phyloP scores from a whole-genome alignment of 78 protist genomes.

The Protostelium mycophagum region DNA sequence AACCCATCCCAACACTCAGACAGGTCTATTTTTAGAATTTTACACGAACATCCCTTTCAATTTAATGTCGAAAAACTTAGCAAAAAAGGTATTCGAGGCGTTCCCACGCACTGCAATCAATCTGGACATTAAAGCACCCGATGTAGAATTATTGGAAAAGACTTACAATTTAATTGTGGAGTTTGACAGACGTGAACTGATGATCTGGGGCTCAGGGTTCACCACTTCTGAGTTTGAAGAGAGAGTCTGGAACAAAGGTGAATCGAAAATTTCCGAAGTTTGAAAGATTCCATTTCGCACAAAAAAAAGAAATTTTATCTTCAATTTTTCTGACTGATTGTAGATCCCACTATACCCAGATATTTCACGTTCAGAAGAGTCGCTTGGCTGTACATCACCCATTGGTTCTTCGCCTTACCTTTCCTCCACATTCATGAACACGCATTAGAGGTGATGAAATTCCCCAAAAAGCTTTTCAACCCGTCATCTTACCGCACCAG shows the following conservation, averaged over 20 bases:
- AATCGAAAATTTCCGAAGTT: neutral
- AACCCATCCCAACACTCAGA: neutral
- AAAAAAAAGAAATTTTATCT: too few relatives aligned
- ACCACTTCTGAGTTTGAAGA: neutral
- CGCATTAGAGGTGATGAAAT: neutral
- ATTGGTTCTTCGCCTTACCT: neutral
- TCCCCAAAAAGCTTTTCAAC: neutral
- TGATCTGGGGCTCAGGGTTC: neutral
- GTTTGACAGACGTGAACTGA: neutral
- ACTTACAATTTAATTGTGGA: neutral
- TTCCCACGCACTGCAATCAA: neutral
- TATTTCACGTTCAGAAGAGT: neutral
- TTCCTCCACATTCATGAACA: neutral
- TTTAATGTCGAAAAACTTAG: neutral
- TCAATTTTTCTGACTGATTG: too few relatives aligned
- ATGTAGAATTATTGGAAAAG: neutral
- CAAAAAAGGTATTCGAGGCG: neutral
- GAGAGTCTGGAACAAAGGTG: neutral
- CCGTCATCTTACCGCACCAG: neutral
- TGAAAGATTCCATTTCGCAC: neutral
- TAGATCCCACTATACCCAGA: neutral
- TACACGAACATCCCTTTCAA: neutral
- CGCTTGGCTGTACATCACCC: neutral
- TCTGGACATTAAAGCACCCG: neutral
- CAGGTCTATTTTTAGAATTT: too few relatives aligned